Conservation (phyloP, 352 stramenopile genomes). For the Blastocystis sp. region DNA sequence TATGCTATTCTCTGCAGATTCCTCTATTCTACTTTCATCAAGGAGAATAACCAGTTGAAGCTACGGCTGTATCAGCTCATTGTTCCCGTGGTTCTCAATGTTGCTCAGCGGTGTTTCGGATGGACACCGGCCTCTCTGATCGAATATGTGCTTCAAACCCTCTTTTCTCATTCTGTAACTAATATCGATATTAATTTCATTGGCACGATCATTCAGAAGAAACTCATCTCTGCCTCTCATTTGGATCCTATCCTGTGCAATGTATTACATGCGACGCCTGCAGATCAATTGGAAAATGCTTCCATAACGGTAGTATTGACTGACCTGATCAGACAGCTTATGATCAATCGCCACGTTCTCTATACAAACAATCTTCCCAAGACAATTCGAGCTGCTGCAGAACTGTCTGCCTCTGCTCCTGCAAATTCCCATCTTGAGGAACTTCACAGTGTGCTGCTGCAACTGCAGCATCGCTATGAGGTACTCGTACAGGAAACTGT, state of each 20-base stretch:
- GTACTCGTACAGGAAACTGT: conserved; percentile 24
- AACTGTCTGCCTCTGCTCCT: neutral
- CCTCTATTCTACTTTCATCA: neutral
- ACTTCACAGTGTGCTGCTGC: neutral
- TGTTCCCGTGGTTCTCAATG: neutral
- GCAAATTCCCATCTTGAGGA: neutral
- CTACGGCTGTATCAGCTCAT: neutral
- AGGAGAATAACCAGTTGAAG: neutral
- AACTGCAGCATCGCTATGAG: neutral
- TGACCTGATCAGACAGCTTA: neutral
- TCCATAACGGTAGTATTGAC: neutral
- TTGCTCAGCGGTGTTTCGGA: neutral
- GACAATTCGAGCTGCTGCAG: neutral
- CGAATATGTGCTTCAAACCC: neutral
- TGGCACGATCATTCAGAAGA: neutral
- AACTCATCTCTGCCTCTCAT: neutral
- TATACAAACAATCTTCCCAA: neutral
- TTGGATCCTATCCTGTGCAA: neutral
- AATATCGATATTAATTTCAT: neutral
- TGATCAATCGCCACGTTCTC: neutral
- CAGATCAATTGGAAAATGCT: neutral
- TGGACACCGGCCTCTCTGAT: neutral
- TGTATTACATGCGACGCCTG: neutral
- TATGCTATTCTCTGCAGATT: neutral
- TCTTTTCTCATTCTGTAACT: neutral